These are phyloP conservation scores for Aspergillus felis DNA, from an alignment of 2,329 filamentous ascomycete genomes.

Conservation along the genomic window DNA sequence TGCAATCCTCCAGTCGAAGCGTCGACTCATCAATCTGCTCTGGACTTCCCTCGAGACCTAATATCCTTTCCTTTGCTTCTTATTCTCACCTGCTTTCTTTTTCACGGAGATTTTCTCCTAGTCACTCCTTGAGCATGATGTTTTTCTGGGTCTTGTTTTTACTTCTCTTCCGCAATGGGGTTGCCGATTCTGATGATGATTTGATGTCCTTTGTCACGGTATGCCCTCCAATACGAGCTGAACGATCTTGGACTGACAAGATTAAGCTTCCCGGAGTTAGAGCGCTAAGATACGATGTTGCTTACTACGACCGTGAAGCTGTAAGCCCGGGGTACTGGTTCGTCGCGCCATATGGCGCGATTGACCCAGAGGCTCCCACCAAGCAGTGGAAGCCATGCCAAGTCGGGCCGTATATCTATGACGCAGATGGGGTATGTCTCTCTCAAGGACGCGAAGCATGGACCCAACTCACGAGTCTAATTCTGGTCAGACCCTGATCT, in stretches of 20 bases:
- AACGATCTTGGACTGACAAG: not conserved
- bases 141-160: conserved; percentile 23
- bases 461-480: not conserved
- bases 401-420: conserved; percentile 48
- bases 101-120: conserved; percentile 20
- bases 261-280: conserved; percentile 23
- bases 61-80: conserved; percentile 6
- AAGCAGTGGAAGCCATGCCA: conserved; percentile 39
- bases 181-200: conserved; percentile 26
- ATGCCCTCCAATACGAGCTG: conserved; percentile 1
- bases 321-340: conserved; percentile 47
- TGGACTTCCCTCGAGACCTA: not conserved
- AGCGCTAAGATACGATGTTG: conserved; percentile 25
- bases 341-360: conserved; percentile 41
- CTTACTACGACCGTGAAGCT: conserved; percentile 21
- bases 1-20: too few species aligned
- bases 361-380: conserved; percentile 20
- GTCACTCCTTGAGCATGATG: conserved; percentile 27
- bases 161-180: conserved; percentile 17
- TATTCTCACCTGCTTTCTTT: conserved; percentile 3
- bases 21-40: not conserved
- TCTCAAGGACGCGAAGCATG: not conserved
- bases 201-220: conserved; percentile 35
- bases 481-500: conserved; percentile 37
- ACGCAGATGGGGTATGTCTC: conserved; percentile 41